These are phyloP conservation scores for Sistotremastrum suecicum DNA, from an alignment of 768 basidiomycete species.

Conservation along the genomic window DNA sequence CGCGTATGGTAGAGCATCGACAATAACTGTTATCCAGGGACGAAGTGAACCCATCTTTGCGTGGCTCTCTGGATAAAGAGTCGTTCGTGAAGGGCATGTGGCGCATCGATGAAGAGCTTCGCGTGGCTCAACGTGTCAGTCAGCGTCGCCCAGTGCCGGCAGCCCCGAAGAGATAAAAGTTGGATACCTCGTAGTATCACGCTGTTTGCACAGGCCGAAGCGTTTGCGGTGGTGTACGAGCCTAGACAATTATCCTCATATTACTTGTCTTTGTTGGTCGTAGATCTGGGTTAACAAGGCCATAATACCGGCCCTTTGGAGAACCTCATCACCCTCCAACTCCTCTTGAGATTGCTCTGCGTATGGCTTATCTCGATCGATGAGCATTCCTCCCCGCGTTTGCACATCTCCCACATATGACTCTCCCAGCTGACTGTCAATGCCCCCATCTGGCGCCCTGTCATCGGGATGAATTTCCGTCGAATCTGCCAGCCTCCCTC, in stretches of 20 bases:
- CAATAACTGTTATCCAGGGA: conserved; percentile 29
- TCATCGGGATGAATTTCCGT: conserved; percentile 24
- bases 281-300: conserved; percentile 83
- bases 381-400: conserved; percentile 23
- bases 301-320: conserved; percentile 74
- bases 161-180: too few species aligned
- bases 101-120: conserved; percentile 73
- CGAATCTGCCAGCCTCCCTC: conserved; percentile 22
- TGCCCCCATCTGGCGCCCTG: conserved; percentile 35
- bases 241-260: conserved; percentile 2
- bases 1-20: neutral
- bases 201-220: neutral
- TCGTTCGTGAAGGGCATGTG: conserved; percentile 70
- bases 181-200: neutral
- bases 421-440: conserved; percentile 49
- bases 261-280: conserved; percentile 12
- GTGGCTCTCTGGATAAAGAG: conserved; percentile 49
- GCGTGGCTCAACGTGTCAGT: conserved; percentile 31
- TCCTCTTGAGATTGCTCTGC: conserved; percentile 28
- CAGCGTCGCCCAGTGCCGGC: too few species aligned
- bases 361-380: conserved; percentile 9
- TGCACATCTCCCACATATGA: conserved; percentile 58
- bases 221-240: neutral
- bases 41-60: conserved; percentile 46
- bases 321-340: conserved; percentile 42